phyloP scores from a whole-genome alignment of 306 rosid species.

The Lablab purpureus region DNA sequence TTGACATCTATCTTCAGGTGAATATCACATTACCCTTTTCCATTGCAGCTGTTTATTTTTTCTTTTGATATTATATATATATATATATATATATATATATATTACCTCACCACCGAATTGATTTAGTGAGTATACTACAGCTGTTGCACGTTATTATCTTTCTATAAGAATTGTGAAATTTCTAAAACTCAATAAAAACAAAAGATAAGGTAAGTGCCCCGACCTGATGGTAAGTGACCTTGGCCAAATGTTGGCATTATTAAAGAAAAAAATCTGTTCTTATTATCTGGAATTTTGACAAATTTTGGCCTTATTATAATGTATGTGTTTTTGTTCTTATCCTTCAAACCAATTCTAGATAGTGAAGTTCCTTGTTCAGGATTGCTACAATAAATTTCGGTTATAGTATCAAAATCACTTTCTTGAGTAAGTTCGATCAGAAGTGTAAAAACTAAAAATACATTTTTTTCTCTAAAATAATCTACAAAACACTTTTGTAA shows the following conservation, averaged over 20 bases:
- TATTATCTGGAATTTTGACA: slow-evolving; percentile 8
- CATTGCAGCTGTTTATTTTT: neutral
- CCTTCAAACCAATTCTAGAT: neutral
- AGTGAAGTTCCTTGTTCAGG: neutral
- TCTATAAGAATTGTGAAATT: neutral
- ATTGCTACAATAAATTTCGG: neutral
- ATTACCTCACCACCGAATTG: no score
- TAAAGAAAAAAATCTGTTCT: neutral
- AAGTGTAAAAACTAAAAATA: no score
- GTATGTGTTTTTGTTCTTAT: neutral
- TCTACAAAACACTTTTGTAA: no score
- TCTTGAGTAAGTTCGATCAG: no score
- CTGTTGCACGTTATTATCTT: slow-evolving; percentile 7
- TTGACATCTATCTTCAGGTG: slow-evolving; percentile 83
- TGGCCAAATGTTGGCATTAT: slow-evolving; percentile 15
- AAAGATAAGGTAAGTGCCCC: slow-evolving; percentile 32
- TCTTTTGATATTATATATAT: no score
- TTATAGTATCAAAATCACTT: no score
- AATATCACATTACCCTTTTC: slow-evolving; percentile 25
- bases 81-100: no score
- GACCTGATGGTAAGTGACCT: slow-evolving; percentile 12
- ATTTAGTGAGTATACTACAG: no score
- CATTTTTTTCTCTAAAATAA: no score
- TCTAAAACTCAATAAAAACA: slow-evolving; percentile 2
- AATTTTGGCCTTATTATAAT: neutral